Percentiles rank a stretch among this genome's conserved stretches.
Conservation (phyloP, 225 moss, liverwort and hornwort genomes). For the Takakia lepidozioides region DNA sequence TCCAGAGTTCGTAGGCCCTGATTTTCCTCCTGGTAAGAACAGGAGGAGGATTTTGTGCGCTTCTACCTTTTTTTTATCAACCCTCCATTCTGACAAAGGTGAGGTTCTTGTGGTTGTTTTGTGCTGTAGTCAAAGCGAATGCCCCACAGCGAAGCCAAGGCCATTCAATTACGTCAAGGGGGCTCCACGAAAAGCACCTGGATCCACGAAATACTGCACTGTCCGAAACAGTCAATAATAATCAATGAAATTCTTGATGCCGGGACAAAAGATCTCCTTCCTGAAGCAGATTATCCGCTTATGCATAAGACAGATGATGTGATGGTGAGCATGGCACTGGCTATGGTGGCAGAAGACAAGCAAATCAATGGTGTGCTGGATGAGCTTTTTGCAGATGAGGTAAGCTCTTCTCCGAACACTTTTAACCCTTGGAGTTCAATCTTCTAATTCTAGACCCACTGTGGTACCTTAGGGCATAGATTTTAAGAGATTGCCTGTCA, state of each 20-base stretch:
- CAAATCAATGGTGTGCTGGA: constrained; percentile 67
- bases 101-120: neutral
- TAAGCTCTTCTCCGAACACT: neutral
- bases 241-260: constrained; percentile 61
- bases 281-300: constrained; percentile 35
- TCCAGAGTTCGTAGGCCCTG: too few species aligned
- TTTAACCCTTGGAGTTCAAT: too few species aligned
- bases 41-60: too few species aligned
- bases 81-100: neutral
- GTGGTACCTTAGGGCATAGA: too few species aligned
- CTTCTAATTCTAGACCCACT: too few species aligned
- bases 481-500: too few species aligned
- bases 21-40: too few species aligned
- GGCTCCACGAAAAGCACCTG: constrained; percentile 35
- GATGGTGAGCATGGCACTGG: constrained; percentile 78
- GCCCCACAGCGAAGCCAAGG: constrained; percentile 43
- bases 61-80: neutral
- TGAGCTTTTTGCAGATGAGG: constrained; percentile 81
- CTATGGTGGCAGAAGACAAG: constrained; percentile 83
- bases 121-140: constrained; percentile 40
- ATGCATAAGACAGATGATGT: constrained; percentile 70
- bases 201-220: constrained; percentile 57
- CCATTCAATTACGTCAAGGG: constrained; percentile 44
- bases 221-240: constrained; percentile 56
- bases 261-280: constrained; percentile 53